Percentiles rank a stretch among this genome's conserved stretches.
Conservation (phyloP, 305 asterid species). For the Solanum hybrid region DNA sequence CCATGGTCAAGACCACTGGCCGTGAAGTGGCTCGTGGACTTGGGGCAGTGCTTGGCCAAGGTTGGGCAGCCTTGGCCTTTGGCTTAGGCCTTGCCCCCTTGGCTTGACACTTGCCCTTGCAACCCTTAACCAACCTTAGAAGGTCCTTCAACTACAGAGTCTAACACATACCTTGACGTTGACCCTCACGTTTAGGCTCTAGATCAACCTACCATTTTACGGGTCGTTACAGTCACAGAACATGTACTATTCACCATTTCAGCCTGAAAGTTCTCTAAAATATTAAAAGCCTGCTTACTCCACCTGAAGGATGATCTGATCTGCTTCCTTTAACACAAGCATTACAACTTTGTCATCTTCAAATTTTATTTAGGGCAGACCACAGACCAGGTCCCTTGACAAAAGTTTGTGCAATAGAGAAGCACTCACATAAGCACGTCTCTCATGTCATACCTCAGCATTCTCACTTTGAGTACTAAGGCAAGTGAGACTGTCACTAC, state of each 20-base stretch:
- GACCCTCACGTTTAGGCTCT: no score
- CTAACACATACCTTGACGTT: no score
- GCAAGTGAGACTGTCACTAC: neutral
- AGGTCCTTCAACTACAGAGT: no score
- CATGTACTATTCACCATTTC: neutral
- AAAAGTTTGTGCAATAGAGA: neutral
- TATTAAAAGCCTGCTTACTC: neutral
- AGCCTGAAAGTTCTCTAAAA: neutral
- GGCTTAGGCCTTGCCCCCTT: no score
- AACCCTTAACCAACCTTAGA: no score
- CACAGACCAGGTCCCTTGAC: neutral
- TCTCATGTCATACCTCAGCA: no score
- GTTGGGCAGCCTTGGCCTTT: no score
- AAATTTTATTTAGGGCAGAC: neutral
- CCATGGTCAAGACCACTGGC: no score
- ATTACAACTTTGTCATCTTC: neutral
- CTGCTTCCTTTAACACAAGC: neutral
- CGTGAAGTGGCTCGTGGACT: no score
- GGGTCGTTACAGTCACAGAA: neutral
- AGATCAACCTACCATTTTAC: no score
- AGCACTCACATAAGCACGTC: neutral
- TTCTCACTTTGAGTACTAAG: neutral
- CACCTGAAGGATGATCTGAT: neutral
- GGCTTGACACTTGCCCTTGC: no score
- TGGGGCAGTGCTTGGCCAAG: no score